A percentile compares a stretch with the other conserved stretches of the same genome.
Conservation (phyloP, 345 rosid genomes). For the Pistacia vera region DNA sequence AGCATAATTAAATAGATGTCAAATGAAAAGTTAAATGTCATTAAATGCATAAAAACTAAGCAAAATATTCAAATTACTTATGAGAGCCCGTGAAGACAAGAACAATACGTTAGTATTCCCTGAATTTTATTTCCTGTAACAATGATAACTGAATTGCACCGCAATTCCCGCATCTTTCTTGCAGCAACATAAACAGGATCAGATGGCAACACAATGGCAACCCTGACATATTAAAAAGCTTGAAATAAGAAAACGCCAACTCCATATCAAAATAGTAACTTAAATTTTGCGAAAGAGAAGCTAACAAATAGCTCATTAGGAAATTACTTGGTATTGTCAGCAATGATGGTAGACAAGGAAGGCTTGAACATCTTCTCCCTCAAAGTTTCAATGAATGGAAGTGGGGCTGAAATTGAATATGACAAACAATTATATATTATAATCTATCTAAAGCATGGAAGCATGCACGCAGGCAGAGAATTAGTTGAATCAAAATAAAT, state of each 20-base stretch:
- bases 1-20: constrained; percentile 9
- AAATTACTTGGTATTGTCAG: constrained; percentile 67
- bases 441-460: neutral
- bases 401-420: constrained; percentile 56
- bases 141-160: constrained; percentile 77
- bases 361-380: constrained; percentile 98
- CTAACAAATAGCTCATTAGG: neutral
- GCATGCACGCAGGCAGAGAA: no score
- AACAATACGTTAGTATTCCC: constrained; percentile 85
- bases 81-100: constrained; percentile 19
- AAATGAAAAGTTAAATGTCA: constrained; percentile 5
- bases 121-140: constrained; percentile 63
- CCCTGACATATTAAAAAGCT: constrained; percentile 38
- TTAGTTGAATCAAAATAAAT: no score
- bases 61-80: constrained; percentile 9
- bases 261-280: neutral
- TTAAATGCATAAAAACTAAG: constrained; percentile 1
- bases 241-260: constrained; percentile 25
- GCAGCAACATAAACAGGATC: constrained; percentile 95
- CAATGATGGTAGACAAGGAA: constrained; percentile 77
- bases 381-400: constrained; percentile 87
- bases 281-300: neutral
- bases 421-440: constrained; percentile 7
- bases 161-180: constrained; percentile 77
- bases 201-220: constrained; percentile 72